phyloP scores from a whole-genome alignment of 441 rosid species.

The Jatropha multifida region DNA sequence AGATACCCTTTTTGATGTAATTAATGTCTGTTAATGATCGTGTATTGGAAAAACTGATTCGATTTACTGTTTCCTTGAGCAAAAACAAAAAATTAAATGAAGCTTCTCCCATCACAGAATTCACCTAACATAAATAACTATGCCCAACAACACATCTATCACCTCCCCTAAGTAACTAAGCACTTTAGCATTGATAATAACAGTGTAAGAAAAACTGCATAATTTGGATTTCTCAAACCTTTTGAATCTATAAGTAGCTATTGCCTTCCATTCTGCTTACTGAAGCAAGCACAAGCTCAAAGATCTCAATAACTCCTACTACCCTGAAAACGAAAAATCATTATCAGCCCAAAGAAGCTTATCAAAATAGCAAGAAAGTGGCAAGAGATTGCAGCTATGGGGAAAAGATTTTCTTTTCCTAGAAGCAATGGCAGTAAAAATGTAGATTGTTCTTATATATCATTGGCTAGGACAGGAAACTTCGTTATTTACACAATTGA shows the following conservation, averaged over 20 bases:
- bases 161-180: not conserved
- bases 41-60: not conserved
- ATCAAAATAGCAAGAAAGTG: conserved; percentile 14
- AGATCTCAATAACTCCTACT: not conserved
- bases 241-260: not conserved
- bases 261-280: not conserved
- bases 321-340: not conserved
- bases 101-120: not conserved
- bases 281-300: not conserved
- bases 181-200: not conserved
- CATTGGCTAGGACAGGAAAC: not conserved
- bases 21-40: not conserved
- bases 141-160: not conserved
- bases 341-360: conserved; percentile 17
- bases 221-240: not conserved
- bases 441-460: not conserved
- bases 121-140: not conserved
- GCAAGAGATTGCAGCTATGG: not conserved
- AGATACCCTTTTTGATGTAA: not conserved
- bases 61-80: not conserved
- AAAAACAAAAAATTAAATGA: not conserved
- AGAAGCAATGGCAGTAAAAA: not conserved
- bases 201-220: not conserved
- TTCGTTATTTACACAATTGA: conserved; percentile 11
- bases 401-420: not conserved